Conservation (phyloP, 176 grass and related monocot genomes). For the Avena insularis region DNA sequence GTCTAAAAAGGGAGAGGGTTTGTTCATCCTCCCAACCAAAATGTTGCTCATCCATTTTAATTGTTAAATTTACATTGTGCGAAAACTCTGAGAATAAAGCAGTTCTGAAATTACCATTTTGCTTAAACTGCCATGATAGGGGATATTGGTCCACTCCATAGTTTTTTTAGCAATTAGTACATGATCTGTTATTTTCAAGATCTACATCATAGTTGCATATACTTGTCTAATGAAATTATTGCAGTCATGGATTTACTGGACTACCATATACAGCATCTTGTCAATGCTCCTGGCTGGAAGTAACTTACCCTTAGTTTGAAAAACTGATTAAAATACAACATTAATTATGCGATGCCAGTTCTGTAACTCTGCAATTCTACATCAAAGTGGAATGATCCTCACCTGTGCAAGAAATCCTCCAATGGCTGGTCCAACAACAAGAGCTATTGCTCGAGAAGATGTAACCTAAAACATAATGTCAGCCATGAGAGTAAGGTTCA, state of each 20-base stretch:
- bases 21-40: neutral
- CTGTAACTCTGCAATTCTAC: neutral
- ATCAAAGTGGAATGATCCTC: constrained; percentile 12
- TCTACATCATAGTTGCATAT: neutral
- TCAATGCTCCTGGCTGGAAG: neutral
- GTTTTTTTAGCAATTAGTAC: neutral
- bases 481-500: neutral
- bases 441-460: constrained; percentile 60
- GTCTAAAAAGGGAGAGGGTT: neutral
- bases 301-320: neutral
- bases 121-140: neutral
- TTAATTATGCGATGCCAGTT: neutral
- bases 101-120: neutral
- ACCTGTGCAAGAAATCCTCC: constrained; percentile 85
- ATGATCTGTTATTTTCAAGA: neutral
- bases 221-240: neutral
- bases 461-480: constrained; percentile 57
- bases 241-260: neutral
- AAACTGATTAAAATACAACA: neutral
- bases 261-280: neutral
- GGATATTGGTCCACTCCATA: neutral
- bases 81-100: neutral
- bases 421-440: constrained; percentile 73
- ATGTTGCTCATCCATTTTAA: neutral
- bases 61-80: neutral